These are phyloP conservation scores for Blastomyces silverae DNA, from an alignment of 2,329 filamentous ascomycete genomes.

Conservation along the genomic window DNA sequence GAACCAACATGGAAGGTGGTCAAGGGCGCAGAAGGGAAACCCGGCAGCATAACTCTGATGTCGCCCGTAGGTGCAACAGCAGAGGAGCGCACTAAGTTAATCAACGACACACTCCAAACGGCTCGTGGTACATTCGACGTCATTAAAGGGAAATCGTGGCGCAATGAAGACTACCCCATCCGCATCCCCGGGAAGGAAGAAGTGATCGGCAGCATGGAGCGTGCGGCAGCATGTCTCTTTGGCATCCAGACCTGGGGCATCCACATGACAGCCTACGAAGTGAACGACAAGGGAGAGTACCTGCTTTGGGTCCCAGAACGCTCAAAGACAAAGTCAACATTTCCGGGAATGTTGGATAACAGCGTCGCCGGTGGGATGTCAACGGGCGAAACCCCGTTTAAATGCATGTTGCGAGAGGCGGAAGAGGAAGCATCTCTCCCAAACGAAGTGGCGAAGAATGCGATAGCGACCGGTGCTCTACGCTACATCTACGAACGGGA, in stretches of 20 bases:
- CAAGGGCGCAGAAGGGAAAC: constrained; percentile 30
- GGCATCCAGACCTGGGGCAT: constrained; percentile 72
- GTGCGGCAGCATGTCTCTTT: constrained; percentile 66
- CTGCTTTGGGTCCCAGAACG: constrained; percentile 75
- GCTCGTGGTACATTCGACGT: constrained; percentile 69
- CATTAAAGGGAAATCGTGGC: constrained; percentile 67
- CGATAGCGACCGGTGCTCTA: constrained; percentile 59
- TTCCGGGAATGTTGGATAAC: constrained; percentile 88
- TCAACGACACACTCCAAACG: constrained; percentile 54
- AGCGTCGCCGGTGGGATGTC: constrained; percentile 82
- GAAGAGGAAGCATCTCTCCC: constrained; percentile 81
- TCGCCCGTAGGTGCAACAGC: constrained; percentile 52
- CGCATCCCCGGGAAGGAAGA: constrained; percentile 51
- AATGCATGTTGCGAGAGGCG: constrained; percentile 76
- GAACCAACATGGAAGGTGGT: constrained; percentile 57
- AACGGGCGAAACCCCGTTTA: constrained; percentile 60
- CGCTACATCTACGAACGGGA: constrained; percentile 82
- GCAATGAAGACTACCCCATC: constrained; percentile 72
- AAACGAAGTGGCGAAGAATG: constrained; percentile 56
- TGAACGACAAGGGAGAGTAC: constrained; percentile 30
- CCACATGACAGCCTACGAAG: constrained; percentile 69
- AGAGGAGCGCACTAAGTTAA: constrained; percentile 53
- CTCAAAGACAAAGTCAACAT: constrained; percentile 72
- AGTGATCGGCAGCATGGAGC: constrained; percentile 66
- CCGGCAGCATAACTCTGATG: constrained; percentile 57